Percentiles rank a stretch among this genome's conserved stretches.
These are phyloP conservation scores for Mariannaea elegans DNA, from an alignment of 2,329 filamentous ascomycete genomes.

Conservation along the genomic window DNA sequence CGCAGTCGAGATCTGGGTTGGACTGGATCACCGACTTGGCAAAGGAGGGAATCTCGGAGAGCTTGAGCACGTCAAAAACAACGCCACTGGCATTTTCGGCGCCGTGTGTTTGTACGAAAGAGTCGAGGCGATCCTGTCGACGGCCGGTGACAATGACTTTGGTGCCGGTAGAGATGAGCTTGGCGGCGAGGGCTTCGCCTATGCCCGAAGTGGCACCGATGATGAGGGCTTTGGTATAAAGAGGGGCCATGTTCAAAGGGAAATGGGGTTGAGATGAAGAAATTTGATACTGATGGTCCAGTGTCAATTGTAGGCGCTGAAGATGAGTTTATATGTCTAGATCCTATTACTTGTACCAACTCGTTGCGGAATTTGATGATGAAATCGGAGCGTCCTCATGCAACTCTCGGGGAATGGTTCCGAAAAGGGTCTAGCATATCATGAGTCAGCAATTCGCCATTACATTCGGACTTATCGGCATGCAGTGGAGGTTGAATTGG, in stretches of 20 bases:
- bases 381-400: not conserved
- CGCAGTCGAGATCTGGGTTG: conserved; percentile 47
- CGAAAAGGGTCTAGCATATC: not conserved
- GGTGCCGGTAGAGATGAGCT: conserved; percentile 50
- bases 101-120: conserved; percentile 55
- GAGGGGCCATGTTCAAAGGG: conserved; percentile 2
- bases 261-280: no score
- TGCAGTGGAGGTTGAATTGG: no score
- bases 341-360: no score
- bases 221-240: conserved; percentile 48
- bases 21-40: conserved; percentile 14
- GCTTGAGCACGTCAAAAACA: conserved; percentile 54
- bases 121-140: conserved; percentile 57
- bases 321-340: not conserved
- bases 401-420: conserved; percentile 9
- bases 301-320: no score
- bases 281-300: no score
- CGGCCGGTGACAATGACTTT: conserved; percentile 58
- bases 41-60: conserved; percentile 43
- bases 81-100: conserved; percentile 46
- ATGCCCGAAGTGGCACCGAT: conserved; percentile 45
- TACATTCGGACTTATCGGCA: not conserved
- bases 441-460: not conserved
- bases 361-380: not conserved
- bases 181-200: conserved; percentile 41